phyloP scores from a whole-genome alignment of 345 rosid species.

The Melaleuca quinquenervia region DNA sequence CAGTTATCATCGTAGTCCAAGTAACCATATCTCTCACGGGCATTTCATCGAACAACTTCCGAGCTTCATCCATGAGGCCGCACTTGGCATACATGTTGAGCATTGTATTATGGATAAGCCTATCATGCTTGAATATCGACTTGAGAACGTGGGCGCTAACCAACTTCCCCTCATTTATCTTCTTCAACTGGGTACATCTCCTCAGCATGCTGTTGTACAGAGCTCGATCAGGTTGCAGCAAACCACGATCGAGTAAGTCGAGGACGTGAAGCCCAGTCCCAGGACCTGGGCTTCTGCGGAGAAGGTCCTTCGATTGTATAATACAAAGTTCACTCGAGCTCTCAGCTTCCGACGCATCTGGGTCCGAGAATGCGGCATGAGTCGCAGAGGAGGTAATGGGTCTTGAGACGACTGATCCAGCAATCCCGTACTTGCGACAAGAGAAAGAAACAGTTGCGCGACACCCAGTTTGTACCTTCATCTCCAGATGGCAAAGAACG shows the following conservation, averaged over 20 bases:
- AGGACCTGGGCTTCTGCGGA: slow-evolving; percentile 5
- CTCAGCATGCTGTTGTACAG: slow-evolving; percentile 26
- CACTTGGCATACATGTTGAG: slow-evolving; percentile 41
- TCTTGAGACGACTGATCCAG: background rate
- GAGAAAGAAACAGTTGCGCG: background rate
- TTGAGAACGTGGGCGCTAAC: slow-evolving; percentile 25
- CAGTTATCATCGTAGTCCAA: slow-evolving; percentile 57
- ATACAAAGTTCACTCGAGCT: background rate
- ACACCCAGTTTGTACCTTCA: background rate
- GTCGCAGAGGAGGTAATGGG: background rate
- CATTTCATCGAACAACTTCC: slow-evolving; percentile 44
- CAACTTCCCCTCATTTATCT: slow-evolving; percentile 20
- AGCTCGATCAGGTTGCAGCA: slow-evolving; percentile 17
- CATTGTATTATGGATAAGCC: slow-evolving; percentile 27
- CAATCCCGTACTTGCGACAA: background rate
- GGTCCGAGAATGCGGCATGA: background rate
- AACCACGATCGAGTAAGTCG: slow-evolving; percentile 16
- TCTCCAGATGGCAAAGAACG: background rate
- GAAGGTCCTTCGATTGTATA: slow-evolving; percentile 15
- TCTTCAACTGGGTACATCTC: slow-evolving; percentile 28
- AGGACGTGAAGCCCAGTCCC: slow-evolving; percentile 26
- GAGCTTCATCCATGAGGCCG: slow-evolving; percentile 32
- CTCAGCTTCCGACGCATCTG: background rate
- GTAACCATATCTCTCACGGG: slow-evolving; percentile 25
- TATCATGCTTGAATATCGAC: slow-evolving; percentile 22